Percentiles rank a stretch among this genome's conserved stretches.
phyloP scores from a whole-genome alignment of 192 early-diverging fungal genomes.

The Glomus cerebriforme region DNA sequence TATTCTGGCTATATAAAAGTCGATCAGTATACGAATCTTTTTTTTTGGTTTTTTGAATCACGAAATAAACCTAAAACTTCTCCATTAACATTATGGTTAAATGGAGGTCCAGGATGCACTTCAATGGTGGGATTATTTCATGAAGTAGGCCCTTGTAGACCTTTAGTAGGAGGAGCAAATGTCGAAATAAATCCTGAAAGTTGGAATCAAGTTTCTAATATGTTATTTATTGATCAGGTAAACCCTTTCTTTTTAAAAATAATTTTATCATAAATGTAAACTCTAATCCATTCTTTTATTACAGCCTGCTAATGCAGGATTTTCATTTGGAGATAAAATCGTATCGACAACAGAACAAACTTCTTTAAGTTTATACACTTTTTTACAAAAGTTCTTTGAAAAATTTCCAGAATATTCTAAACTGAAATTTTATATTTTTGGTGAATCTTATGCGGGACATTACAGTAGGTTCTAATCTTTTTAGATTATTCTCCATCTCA shows the following conservation, averaged over 20 bases:
- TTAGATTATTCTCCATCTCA: constrained; percentile 30
- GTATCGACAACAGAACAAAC: constrained; percentile 48
- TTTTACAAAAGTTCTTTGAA: constrained; percentile 52
- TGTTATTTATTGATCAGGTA: constrained; percentile 24
- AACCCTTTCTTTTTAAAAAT: not conserved
- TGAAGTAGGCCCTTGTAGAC: constrained; percentile 88
- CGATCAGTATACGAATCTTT: not conserved
- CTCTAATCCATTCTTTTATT: constrained; percentile 39
- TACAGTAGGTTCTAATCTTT: constrained; percentile 33
- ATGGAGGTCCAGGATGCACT: constrained; percentile 81
- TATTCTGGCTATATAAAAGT: not conserved
- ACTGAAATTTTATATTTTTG: constrained; percentile 45
- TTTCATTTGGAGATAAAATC: constrained; percentile 58
- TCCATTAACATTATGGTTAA: constrained; percentile 76
- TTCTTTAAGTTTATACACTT: constrained; percentile 47
- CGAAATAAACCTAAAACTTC: constrained; percentile 72
- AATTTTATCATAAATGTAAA: not conserved
- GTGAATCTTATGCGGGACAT: constrained; percentile 58
- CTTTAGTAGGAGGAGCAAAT: constrained; percentile 69
- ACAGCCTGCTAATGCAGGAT: constrained; percentile 71
- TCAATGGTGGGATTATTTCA: constrained; percentile 76
- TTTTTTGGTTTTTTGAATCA: constrained; percentile 98
- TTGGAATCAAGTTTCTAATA: constrained; percentile 25
- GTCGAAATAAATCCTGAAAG: not conserved
- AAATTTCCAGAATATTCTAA: constrained; percentile 32